phyloP scores from a whole-genome alignment of 2,329 filamentous ascomycete species.

The Juglanconis juglandina region DNA sequence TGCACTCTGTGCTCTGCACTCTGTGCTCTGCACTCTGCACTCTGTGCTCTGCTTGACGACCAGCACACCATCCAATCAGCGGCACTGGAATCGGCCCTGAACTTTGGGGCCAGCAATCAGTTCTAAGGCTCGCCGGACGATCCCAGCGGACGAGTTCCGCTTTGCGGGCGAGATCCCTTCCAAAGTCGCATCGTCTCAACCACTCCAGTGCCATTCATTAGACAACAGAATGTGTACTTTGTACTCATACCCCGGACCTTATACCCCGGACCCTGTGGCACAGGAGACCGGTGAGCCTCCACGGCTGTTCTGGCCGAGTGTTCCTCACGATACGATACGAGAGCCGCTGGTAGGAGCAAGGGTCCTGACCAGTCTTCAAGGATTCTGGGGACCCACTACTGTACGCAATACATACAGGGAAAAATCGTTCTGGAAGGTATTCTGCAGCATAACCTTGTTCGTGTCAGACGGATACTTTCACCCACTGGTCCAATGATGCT shows the following conservation, averaged over 20 bases:
- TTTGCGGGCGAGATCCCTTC: not conserved
- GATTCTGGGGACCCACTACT: not conserved
- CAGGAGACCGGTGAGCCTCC: not conserved
- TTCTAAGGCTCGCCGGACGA: too few relatives aligned
- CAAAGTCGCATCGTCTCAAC: too few relatives aligned
- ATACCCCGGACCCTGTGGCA: too few relatives aligned
- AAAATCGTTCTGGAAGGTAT: not conserved
- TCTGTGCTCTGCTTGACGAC: not conserved
- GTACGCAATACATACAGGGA: not conserved
- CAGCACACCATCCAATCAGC: not conserved
- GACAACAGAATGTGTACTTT: not conserved
- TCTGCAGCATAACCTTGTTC: constrained; percentile 4
- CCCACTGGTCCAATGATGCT: not conserved
- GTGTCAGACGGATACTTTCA: not conserved
- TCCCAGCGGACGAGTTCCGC: not conserved
- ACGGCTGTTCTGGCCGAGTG: not conserved
- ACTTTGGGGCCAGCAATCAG: not conserved
- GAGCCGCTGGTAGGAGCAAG: constrained; percentile 24
- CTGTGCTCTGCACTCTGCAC: not conserved
- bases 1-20: not conserved
- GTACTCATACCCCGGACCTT: not conserved
- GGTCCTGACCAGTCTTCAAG: constrained; percentile 14
- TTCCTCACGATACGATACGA: constrained; percentile 9
- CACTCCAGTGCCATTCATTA: too few relatives aligned
- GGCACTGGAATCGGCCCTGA: not conserved